Evolutionary conservation across 495 filamentous ascomycete genomes (phyloP).

Genomic region (Talaromyces proteolyticus): DNA sequence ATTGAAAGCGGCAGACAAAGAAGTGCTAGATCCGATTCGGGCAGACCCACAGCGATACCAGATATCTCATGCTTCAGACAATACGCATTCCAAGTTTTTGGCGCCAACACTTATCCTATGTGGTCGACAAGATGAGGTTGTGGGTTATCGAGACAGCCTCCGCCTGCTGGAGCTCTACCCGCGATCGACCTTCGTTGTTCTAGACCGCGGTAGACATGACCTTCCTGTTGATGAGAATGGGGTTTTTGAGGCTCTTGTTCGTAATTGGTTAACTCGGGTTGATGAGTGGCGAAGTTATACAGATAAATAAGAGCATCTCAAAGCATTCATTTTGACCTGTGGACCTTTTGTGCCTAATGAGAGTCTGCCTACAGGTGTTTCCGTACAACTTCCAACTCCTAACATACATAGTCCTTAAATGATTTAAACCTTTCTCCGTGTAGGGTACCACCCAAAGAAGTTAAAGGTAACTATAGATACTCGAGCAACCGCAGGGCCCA

Average conservation of each 20-base stretch:
- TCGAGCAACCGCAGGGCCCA: too few relatives aligned
- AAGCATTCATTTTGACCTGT: not conserved
- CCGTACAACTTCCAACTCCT: not conserved
- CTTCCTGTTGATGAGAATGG: constrained; percentile 24
- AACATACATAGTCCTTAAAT: not conserved
- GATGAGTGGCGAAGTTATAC: constrained; percentile 15
- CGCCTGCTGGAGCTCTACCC: constrained; percentile 26
- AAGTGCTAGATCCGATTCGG: constrained; percentile 22
- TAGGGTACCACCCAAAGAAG: not conserved
- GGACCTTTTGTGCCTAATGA: not conserved
- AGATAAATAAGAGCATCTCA: constrained; percentile 14
- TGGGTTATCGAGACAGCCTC: constrained; percentile 26
- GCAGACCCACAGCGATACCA: constrained; percentile 20
- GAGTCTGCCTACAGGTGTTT: not conserved
- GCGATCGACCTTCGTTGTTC: constrained; percentile 21
- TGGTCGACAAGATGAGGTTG: constrained; percentile 21
- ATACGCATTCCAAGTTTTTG: constrained; percentile 16
- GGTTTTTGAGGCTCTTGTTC: constrained; percentile 25
- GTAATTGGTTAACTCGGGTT: constrained; percentile 21
- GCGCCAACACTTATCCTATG: constrained; percentile 23
- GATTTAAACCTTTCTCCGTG: not conserved
- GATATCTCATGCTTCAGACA: constrained; percentile 15
- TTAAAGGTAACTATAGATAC: too few relatives aligned
- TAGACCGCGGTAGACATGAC: constrained; percentile 25
- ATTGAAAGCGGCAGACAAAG: constrained; percentile 13